Evolutionary conservation across 805 yeast species (phyloP).

Genomic region (Lachancea dasiensis): DNA sequence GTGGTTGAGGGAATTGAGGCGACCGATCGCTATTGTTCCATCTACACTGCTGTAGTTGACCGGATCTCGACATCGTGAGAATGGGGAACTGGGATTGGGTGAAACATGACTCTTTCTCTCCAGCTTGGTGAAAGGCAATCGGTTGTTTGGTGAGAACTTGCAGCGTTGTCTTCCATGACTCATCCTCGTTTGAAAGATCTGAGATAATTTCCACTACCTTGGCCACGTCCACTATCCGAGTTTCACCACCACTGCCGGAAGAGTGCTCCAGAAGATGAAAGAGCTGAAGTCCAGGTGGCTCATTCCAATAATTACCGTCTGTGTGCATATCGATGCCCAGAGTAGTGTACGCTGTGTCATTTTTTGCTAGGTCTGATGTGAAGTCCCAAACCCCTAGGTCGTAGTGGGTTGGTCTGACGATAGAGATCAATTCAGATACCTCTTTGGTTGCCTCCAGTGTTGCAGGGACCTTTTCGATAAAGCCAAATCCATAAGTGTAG

Average conservation of each 20-base stretch:
- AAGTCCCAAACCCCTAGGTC: constrained; percentile 75
- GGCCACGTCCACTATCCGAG: constrained; percentile 63
- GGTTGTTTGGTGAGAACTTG: constrained; percentile 44
- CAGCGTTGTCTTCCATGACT: constrained; percentile 24
- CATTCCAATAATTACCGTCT: constrained; percentile 71
- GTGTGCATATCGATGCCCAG: constrained; percentile 60
- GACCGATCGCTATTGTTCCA: constrained; percentile 67
- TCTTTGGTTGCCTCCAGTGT: constrained; percentile 53
- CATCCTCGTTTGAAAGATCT: constrained; percentile 41
- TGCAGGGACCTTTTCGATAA: constrained; percentile 56
- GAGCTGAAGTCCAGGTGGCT: constrained; percentile 64
- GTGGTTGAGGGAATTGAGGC: constrained; percentile 26
- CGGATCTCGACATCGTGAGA: constrained; percentile 46
- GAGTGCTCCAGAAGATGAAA: constrained; percentile 57
- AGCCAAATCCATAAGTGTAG: constrained; percentile 47
- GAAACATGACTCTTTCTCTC: constrained; percentile 60
- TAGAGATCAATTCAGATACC: constrained; percentile 51
- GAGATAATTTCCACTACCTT: constrained; percentile 48
- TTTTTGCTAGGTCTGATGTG: constrained; percentile 59
- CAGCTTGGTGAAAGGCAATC: constrained; percentile 70
- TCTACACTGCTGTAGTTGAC: constrained; percentile 53
- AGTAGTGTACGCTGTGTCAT: constrained; percentile 69
- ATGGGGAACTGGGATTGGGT: constrained; percentile 51
- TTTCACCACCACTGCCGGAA: constrained; percentile 64
- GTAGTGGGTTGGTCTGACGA: constrained; percentile 63